These are phyloP conservation scores for Periconia macrospinosa DNA, from an alignment of 2,329 filamentous ascomycete species.

Conservation along the genomic window DNA sequence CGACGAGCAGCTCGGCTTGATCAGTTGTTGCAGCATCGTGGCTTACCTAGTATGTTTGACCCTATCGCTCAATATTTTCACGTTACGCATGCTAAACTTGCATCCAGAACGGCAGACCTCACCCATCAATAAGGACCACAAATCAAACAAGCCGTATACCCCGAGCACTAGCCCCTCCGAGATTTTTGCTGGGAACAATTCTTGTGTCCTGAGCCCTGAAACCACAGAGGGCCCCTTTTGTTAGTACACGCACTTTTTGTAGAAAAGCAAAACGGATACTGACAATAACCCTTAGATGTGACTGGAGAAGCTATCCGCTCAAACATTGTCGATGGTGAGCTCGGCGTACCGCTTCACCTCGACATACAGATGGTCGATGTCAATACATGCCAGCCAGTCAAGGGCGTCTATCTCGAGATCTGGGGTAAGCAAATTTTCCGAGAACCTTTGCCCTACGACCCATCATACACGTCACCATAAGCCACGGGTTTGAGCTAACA, in stretches of 20 bases:
- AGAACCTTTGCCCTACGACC: neutral
- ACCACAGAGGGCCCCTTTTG: slow-evolving; percentile 39
- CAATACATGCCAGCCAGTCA: slow-evolving; percentile 55
- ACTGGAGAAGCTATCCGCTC: neutral
- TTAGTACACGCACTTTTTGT: slow-evolving; percentile 33
- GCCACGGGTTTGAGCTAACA: neutral
- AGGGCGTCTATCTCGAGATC: slow-evolving; percentile 53
- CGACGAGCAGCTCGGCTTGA: neutral
- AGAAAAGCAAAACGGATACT: neutral
- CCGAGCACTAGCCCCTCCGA: neutral
- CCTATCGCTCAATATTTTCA: neutral
- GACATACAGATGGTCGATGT: slow-evolving; percentile 60
- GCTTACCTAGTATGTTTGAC: neutral
- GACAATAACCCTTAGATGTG: neutral
- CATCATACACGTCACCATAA: no score
- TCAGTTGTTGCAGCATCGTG: neutral
- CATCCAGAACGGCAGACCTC: neutral
- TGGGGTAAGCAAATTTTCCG: slow-evolving; percentile 40
- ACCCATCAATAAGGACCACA: neutral
- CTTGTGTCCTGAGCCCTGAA: slow-evolving; percentile 39
- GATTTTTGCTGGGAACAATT: slow-evolving; percentile 36
- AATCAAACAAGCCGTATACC: neutral
- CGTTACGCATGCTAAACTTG: neutral
- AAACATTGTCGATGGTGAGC: slow-evolving; percentile 45
- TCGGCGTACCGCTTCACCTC: slow-evolving; percentile 52